Conservation (phyloP, 257 asterid genomes). For the Ocimum tenuiflorum region DNA sequence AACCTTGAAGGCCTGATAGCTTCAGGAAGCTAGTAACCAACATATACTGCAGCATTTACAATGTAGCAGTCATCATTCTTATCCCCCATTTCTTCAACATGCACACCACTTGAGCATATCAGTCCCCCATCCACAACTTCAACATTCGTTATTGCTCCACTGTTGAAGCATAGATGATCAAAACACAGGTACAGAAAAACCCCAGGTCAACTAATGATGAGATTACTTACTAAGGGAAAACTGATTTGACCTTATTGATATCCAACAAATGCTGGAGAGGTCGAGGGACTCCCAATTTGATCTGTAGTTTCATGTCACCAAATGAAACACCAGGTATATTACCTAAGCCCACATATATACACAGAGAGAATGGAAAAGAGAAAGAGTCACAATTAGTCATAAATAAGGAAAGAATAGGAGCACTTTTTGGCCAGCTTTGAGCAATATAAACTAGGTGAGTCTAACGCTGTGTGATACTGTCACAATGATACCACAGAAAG, state of each 20-base stretch:
- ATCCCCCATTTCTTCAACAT: constrained; percentile 96
- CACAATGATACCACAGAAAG: background rate
- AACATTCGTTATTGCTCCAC: constrained; percentile 70
- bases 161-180: constrained; percentile 15
- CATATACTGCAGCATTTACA: constrained; percentile 92
- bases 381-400: background rate
- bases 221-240: constrained; percentile 89
- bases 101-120: constrained; percentile 89
- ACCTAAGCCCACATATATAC: constrained; percentile 38
- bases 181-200: background rate
- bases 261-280: constrained; percentile 67
- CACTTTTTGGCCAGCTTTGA: background rate
- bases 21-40: constrained; percentile 55
- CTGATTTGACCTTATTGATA: constrained; percentile 74
- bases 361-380: background rate
- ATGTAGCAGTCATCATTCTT: constrained; percentile 80
- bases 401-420: background rate
- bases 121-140: constrained; percentile 93
- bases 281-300: constrained; percentile 80
- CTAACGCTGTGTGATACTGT: background rate
- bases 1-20: constrained; percentile 21
- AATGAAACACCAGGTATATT: constrained; percentile 86
- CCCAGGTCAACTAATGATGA: background rate
- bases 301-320: constrained; percentile 89
- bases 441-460: background rate